Percentiles rank a stretch among this genome's conserved stretches.
Evolutionary conservation across 441 rosid species (phyloP).

Genomic region (Arabidopsis hybrid): DNA sequence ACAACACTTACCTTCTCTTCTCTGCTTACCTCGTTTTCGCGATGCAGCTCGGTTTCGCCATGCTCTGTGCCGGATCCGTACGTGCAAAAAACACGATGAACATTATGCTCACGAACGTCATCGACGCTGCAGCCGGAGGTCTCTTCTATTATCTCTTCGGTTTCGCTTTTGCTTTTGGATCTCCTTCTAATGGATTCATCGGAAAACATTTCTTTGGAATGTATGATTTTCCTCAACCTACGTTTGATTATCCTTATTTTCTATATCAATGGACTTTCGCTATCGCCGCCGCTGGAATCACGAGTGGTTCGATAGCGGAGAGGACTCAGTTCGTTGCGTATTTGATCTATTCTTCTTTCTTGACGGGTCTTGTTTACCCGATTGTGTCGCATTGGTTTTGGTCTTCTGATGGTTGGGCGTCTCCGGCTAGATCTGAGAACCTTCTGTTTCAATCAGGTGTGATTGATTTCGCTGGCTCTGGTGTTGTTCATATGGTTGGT

Average conservation of each 20-base stretch:
- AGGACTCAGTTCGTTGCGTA: slow-evolving; percentile 53
- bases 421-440: slow-evolving; percentile 42
- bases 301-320: slow-evolving; percentile 46
- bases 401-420: slow-evolving; percentile 47
- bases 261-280: slow-evolving; percentile 62
- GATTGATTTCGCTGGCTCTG: slow-evolving; percentile 54
- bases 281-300: slow-evolving; percentile 60
- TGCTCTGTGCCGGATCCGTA: slow-evolving; percentile 51
- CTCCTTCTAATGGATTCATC: slow-evolving; percentile 46
- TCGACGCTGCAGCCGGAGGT: slow-evolving; percentile 49
- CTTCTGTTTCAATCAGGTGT: slow-evolving; percentile 47
- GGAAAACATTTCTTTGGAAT: slow-evolving; percentile 46
- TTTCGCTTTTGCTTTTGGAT: slow-evolving; percentile 44
- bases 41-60: slow-evolving; percentile 49
- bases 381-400: slow-evolving; percentile 48
- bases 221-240: slow-evolving; percentile 34
- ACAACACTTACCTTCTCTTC: slow-evolving; percentile 48
- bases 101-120: slow-evolving; percentile 47
- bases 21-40: slow-evolving; percentile 48
- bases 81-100: slow-evolving; percentile 48
- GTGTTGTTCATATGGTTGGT: slow-evolving; percentile 56
- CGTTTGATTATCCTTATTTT: slow-evolving; percentile 45
- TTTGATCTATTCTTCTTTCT: slow-evolving; percentile 52
- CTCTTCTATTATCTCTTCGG: slow-evolving; percentile 47
- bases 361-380: slow-evolving; percentile 57